Conservation (phyloP, 2,329 filamentous ascomycete species). For the Pseudogymnoascus sp. region DNA sequence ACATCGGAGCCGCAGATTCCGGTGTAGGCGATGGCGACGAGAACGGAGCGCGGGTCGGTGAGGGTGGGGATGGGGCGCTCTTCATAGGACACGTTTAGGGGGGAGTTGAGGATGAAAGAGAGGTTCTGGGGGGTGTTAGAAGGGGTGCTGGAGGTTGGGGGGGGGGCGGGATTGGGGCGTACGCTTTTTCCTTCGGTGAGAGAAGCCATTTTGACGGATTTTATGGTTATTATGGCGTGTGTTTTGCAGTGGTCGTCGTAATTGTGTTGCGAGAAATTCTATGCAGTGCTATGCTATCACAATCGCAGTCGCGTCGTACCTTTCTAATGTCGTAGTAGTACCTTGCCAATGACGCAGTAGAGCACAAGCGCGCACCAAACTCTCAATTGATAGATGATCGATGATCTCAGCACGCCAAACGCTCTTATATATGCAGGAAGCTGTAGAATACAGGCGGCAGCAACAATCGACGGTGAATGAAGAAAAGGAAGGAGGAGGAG, state of each 20-base stretch:
- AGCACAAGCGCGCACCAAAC: not conserved
- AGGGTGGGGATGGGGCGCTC: slow-evolving; percentile 36
- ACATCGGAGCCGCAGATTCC: slow-evolving; percentile 63
- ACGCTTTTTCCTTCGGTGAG: slow-evolving; percentile 10
- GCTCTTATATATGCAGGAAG: not conserved
- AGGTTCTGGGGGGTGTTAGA: slow-evolving; percentile 26
- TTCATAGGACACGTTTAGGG: slow-evolving; percentile 27
- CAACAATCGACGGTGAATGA: not conserved
- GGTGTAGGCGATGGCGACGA: slow-evolving; percentile 56
- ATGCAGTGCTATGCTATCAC: not conserved
- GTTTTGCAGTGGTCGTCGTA: not conserved
- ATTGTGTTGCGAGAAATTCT: not conserved
- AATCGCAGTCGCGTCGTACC: not conserved
- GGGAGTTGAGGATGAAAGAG: slow-evolving; percentile 31
- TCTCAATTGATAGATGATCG: not conserved
- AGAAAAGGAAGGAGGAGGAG: not conserved
- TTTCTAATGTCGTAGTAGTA: slow-evolving; percentile 1
- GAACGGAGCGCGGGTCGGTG: slow-evolving; percentile 43
- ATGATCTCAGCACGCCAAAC: slow-evolving; percentile 1
- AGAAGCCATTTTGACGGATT: not conserved
- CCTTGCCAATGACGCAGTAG: slow-evolving; percentile 4
- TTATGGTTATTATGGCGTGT: not conserved
- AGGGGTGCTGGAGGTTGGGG: not conserved
- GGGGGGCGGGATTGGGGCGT: not conserved
- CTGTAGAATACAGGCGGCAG: not conserved